These are phyloP conservation scores for Selenicereus undatus DNA, from an alignment of 148 eudicot genomes.

Conservation along the genomic window DNA sequence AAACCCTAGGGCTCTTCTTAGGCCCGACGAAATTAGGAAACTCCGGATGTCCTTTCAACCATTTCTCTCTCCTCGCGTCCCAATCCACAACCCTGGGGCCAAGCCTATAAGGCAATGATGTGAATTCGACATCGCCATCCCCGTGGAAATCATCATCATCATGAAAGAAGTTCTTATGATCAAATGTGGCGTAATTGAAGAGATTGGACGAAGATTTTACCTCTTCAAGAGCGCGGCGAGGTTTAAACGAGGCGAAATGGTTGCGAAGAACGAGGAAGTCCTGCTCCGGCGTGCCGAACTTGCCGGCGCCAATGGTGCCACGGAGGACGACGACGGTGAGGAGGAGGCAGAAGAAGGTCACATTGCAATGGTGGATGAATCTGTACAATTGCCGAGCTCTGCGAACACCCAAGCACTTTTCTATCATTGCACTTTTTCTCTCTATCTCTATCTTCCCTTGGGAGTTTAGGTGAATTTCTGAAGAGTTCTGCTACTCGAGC, in stretches of 20 bases:
- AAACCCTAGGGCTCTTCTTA: conserved; percentile 27
- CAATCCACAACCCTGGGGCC: conserved; percentile 12
- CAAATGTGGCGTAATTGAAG: conserved; percentile 14
- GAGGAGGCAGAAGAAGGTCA: conserved; percentile 31
- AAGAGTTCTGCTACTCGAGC: neutral
- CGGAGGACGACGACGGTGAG: conserved; percentile 35
- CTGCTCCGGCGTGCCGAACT: conserved; percentile 38
- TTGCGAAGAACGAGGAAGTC: conserved; percentile 28
- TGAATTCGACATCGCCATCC: neutral
- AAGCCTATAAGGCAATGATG: neutral
- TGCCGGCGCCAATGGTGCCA: conserved; percentile 40
- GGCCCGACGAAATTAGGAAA: conserved; percentile 10
- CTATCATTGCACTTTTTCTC: conserved; percentile 18
- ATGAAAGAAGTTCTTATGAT: conserved; percentile 11
- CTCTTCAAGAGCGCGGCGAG: conserved; percentile 25
- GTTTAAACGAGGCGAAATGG: conserved; percentile 23
- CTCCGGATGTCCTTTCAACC: conserved; percentile 17
- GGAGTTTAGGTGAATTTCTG: neutral
- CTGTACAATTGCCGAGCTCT: conserved; percentile 24
- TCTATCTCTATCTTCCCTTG: neutral
- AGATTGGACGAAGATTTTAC: conserved; percentile 18
- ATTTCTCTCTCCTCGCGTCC: conserved; percentile 25
- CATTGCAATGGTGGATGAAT: conserved; percentile 26
- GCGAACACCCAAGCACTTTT: conserved; percentile 29
- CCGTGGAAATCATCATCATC: conserved; percentile 7